Percentiles rank a stretch among this genome's conserved stretches.
These are phyloP conservation scores for Didymella glomerata DNA, from an alignment of 2,329 filamentous ascomycete genomes.

Conservation along the genomic window DNA sequence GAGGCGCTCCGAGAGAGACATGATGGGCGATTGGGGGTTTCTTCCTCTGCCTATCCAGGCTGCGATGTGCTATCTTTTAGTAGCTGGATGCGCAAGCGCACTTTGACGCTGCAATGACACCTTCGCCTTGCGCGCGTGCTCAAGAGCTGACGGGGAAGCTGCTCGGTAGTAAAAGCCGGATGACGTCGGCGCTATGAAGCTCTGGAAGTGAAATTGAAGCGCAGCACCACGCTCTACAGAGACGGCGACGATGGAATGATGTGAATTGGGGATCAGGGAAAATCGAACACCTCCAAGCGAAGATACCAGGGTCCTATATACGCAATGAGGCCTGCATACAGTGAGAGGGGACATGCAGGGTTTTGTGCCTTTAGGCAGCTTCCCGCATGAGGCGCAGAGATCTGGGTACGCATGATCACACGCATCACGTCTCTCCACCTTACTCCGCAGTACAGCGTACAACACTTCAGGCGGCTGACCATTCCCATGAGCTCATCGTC, in stretches of 20 bases:
- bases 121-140: constrained; percentile 15
- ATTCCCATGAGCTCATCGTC: constrained; percentile 19
- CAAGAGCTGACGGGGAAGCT: constrained; percentile 5
- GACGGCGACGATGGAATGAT: neutral
- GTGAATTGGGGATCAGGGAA: neutral
- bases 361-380: constrained; percentile 21
- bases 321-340: constrained; percentile 17
- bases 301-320: constrained; percentile 29
- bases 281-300: neutral
- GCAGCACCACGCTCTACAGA: neutral
- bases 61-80: neutral
- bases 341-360: constrained; percentile 29
- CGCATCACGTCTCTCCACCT: constrained; percentile 19
- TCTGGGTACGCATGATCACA: constrained; percentile 35
- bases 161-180: constrained; percentile 8
- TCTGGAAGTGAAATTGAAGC: constrained; percentile 7
- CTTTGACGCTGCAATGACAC: constrained; percentile 1
- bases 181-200: constrained; percentile 12
- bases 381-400: constrained; percentile 27
- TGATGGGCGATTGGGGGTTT: constrained; percentile 26
- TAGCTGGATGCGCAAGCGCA: neutral
- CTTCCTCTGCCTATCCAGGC: neutral
- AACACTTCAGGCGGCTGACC: constrained; percentile 22
- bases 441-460: constrained; percentile 26
- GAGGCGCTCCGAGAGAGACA: constrained; percentile 53